Evolutionary conservation across 345 rosid genomes (phyloP).

Genomic region (Durio zibethinus): DNA sequence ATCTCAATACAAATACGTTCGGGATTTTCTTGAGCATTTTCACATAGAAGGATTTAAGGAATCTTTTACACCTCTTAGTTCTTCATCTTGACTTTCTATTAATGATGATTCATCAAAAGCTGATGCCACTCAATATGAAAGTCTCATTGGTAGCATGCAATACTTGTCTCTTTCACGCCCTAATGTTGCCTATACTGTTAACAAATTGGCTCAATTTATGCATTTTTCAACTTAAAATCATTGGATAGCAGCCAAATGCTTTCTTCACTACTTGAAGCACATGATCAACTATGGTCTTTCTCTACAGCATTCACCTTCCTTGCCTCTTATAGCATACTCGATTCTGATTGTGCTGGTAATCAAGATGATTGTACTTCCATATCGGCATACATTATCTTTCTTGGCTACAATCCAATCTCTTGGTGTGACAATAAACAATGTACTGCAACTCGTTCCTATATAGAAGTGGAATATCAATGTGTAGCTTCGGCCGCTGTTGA

Average conservation of each 20-base stretch:
- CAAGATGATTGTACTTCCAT: too few relatives aligned
- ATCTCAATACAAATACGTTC: neutral
- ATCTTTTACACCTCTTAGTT: neutral
- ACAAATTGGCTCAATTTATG: constrained; percentile 2
- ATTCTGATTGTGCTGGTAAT: too few relatives aligned
- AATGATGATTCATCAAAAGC: neutral
- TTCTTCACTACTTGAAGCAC: neutral
- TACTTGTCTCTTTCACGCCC: neutral
- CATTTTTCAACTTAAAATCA: neutral
- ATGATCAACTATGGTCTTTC: too few relatives aligned
- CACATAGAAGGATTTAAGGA: neutral
- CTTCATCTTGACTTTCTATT: neutral
- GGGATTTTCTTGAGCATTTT: neutral
- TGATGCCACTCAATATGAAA: neutral
- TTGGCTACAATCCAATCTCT: neutral
- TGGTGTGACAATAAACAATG: neutral
- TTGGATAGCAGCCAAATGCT: neutral
- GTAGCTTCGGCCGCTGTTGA: neutral
- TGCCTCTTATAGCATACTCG: too few relatives aligned
- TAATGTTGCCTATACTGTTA: neutral
- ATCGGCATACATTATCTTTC: too few relatives aligned
- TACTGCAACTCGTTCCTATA: neutral
- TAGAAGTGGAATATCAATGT: neutral
- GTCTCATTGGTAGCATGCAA: neutral
- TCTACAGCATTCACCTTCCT: too few relatives aligned